Evolutionary conservation across 768 basidiomycete genomes (phyloP).

Genomic region (Leucocoprinus leucothites): DNA sequence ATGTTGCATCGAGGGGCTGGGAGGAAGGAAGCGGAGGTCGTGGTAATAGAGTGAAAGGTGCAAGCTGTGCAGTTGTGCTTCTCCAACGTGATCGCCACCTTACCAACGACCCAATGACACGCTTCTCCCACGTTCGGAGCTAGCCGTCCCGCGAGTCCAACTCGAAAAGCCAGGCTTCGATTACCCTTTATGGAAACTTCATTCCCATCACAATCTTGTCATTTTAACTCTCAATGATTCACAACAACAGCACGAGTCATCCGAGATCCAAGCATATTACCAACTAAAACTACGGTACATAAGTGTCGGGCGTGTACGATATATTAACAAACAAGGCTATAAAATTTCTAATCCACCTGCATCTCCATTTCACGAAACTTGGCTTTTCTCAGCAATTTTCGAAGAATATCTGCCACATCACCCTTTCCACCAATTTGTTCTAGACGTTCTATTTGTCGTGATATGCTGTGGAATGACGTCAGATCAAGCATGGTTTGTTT

Average conservation of each 20-base stretch:
- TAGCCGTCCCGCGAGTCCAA: background rate
- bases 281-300: background rate
- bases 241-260: background rate
- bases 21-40: background rate
- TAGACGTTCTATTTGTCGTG: conserved; percentile 20
- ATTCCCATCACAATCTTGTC: background rate
- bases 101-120: background rate
- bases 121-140: too few species aligned
- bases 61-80: background rate
- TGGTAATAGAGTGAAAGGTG: background rate
- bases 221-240: background rate
- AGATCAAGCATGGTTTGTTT: background rate
- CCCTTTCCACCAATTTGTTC: conserved; percentile 17
- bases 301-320: background rate
- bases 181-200: background rate
- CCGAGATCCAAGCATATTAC: background rate
- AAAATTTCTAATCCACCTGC: background rate
- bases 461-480: conserved; percentile 23
- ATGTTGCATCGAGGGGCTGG: conserved; percentile 4
- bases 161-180: background rate
- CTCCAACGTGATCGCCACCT: background rate
- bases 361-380: conserved; percentile 17
- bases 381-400: conserved; percentile 21
- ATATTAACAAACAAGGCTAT: background rate
- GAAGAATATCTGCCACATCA: conserved; percentile 18